Evolutionary conservation across 1,284 basidiomycete genomes (phyloP), one percentile per base, ranked within the genome.

Genomic region (Trametes hirsuta): DNA sequence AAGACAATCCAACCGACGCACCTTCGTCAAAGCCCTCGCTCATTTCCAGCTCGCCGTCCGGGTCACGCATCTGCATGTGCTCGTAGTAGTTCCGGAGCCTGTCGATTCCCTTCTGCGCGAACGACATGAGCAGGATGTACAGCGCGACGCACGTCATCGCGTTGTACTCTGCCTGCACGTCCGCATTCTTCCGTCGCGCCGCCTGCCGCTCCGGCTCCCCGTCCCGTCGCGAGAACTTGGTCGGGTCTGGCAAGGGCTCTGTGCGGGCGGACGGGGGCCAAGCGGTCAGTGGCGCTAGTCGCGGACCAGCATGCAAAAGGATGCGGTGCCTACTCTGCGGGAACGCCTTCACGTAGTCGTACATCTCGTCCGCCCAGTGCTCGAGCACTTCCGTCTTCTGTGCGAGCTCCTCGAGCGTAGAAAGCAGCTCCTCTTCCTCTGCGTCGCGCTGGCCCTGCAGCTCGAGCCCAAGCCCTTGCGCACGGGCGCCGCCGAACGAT

Each of bases 311-410:
- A 30, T 8, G 8, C 21, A 15, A 25, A 22, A 21, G 4, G 30
- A 37, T 3, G 24, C n/a, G 12, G 5, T 57, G 79, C 90, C 52
- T 65, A 92, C 90, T 92, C 74, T 90, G 86, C 24, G 89, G 88
- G 44, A 90, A 78, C 22, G 85, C 86, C 75, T 86, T 93, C 47
- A 92, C 86, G 74, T 86, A 87, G 55, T 93, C 87, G 63, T 97
- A 90, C 84, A 95, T 93, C 73, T 91, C 87, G 75, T 98, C 96
- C 37, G 93, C 97, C 84, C 96, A 96, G 65, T 93, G 90, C 53
- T 91, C 91, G 55, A 98, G 78, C 39, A 97, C 94, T 64, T 93
- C 91, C 24, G 96, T 95, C 82, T 98, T 98, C 80, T 97, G 94
- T 10, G 95, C 96, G 0, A 95, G 76, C 64, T 97, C 93, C 72